Base-by-base conservation (phyloP, 2,329 filamentous ascomycete species). In the Emergomyces orientalis region DNA sequence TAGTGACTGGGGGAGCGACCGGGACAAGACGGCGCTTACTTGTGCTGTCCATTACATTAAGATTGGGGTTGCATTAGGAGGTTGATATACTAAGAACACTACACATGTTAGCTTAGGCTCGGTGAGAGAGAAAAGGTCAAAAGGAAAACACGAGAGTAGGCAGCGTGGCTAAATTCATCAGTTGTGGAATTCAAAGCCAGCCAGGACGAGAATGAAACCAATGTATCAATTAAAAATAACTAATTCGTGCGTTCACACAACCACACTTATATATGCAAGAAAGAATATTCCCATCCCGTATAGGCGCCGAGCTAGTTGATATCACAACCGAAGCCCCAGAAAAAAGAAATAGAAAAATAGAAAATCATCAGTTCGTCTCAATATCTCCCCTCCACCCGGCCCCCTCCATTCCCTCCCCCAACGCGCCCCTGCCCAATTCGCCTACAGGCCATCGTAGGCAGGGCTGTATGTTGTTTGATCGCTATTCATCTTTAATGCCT, bases 401-500 rank as follows among this genome's bases (percentile, higher is more conserved):
- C 25, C 14, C 25, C 25, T 7, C 1, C 41, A 6, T 43, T 13
- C 22, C 7, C 32, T 32, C 7, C 32, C 32, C 32, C 32, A 3
- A 7, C n/a, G 32, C 32, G 7, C 7, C 32, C 7, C 32, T 32
- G 32, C 32, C 32, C 32, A 32, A 43, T 9, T 17, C 41, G 19
- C 9, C 47, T 52, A 52, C 13, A 52, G n/a, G 0, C 19, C 11
- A 34, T 56, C 49, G 19, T 56, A 25, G 17, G 19, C 11, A n/a
- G 39, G 37, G 14, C 34, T 19, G n/a, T 68, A 61, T 14, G 65
- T 62, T 62, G 65, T 65, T 61, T 69, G 66, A 60, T 69, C 67
- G 11, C 65, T 64, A 62, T 68, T 69, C 43, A 68, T 49, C 49
- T 70, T 68, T 17, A 67, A 62, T 0, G 67, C 65, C 22, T 64